Base-by-base conservation (phyloP, 331 rosid genomes). In the Quercus tomentella region DNA sequence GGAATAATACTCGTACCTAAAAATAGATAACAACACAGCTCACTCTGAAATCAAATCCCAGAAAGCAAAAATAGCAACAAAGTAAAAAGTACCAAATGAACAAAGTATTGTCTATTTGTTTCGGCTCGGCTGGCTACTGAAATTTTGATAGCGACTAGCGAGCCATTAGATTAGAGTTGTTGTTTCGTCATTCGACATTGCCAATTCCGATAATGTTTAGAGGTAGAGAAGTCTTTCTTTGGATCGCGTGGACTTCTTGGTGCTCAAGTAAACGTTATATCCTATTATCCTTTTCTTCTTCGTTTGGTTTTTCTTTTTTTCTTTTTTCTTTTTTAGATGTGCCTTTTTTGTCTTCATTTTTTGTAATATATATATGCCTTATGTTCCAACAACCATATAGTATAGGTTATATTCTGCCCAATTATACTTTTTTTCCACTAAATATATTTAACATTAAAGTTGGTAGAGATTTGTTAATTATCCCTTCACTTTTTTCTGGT, bases 101-200 rank as follows among this genome's bases (percentile, higher is more conserved):
- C 1, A 41, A 41, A 41, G 45, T 41, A 41, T 8, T 41, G 45
- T 41, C 45, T 41, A 8, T 8, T 41, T 52, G 37, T 17, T 7
- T 35, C 25, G 81, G 76, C 81, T 77, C 70, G 76, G 76, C 81
- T 54, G 76, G 76, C 81, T 54, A 25, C 28, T 2, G 54, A 31
- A 6, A 30, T 5, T 0, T 1, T 1, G 22, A 35, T 10, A 3
- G 81, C 57, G 9, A 73, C 58, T 10, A 3, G 75, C 45, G 16
- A 73, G 71, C 18, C 31, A 62, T 26, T 41, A 41, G 45, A 8
- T 8, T 41, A 41, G 12, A 41, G 45, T 8, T 41, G 45, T 8
- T 41, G 12, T 8, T 9, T 41, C 12, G 45, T 71, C 23, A 63
- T 37, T 16, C 25, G 74, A 21, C 58, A 26, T 22, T 22, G 7